phyloP scores from a whole-genome alignment of 192 early-diverging fungal genomes.

The Chytriomyces sp. region DNA sequence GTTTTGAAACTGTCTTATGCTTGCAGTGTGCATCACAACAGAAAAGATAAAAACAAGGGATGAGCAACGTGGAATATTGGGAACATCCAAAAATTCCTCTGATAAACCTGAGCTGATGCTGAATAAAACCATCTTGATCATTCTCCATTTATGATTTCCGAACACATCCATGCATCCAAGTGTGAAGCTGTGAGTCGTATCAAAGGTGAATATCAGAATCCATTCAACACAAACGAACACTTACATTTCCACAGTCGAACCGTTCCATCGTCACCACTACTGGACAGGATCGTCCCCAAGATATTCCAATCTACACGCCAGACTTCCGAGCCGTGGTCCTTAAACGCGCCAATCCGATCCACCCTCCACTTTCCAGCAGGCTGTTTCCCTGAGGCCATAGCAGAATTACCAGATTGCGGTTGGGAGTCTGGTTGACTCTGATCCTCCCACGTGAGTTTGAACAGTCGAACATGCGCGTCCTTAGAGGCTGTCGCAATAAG shows the following conservation, averaged over 20 bases:
- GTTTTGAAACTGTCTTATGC: no score
- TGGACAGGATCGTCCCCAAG: slow-evolving; percentile 76
- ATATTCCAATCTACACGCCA: slow-evolving; percentile 89
- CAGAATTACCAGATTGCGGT: neutral
- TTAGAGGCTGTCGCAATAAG: slow-evolving; percentile 82
- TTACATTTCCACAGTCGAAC: slow-evolving; percentile 73
- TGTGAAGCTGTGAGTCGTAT: slow-evolving; percentile 37
- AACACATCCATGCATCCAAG: slow-evolving; percentile 62
- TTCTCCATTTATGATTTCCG: slow-evolving; percentile 62
- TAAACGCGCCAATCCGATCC: slow-evolving; percentile 58
- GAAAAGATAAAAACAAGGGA: no score
- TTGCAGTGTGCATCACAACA: no score
- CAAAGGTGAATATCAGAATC: slow-evolving; percentile 2
- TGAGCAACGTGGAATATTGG: no score
- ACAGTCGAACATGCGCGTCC: slow-evolving; percentile 77
- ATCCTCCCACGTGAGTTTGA: slow-evolving; percentile 61
- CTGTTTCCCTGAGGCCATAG: slow-evolving; percentile 1
- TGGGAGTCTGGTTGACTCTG: slow-evolving; percentile 1
- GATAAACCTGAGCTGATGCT: neutral
- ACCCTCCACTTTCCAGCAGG: slow-evolving; percentile 58
- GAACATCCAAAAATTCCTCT: no score
- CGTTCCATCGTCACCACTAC: slow-evolving; percentile 81
- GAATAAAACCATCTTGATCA: slow-evolving; percentile 14
- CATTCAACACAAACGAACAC: neutral
- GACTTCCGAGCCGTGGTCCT: slow-evolving; percentile 68